phyloP scores from a whole-genome alignment of 352 stramenopile species.

The Elongisporangium undulatum region DNA sequence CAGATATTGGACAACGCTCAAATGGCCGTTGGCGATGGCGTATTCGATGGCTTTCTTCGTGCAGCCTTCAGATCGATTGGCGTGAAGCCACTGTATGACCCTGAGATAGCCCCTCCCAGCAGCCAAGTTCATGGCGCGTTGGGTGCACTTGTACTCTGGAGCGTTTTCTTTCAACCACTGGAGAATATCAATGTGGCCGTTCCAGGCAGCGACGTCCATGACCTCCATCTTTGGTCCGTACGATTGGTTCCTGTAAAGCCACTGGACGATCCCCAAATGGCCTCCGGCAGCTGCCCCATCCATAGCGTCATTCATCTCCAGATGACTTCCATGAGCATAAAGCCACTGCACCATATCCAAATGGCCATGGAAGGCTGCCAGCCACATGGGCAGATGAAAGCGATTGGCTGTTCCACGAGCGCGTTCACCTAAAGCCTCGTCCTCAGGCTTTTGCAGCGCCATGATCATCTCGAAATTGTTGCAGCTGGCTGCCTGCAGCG shows the following conservation, averaged over 20 bases:
- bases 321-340: too few species aligned
- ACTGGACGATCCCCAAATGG: conserved; percentile 41
- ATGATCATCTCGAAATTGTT: too few species aligned
- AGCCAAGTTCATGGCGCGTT: conserved; percentile 37
- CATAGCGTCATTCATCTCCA: too few species aligned
- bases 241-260: conserved; percentile 27
- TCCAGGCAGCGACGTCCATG: conserved; percentile 37
- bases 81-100: conserved; percentile 42
- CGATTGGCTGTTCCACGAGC: too few species aligned
- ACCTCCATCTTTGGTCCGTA: conserved; percentile 39
- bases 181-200: conserved; percentile 52
- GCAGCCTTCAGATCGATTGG: conserved; percentile 30
- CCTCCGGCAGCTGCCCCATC: conserved; percentile 7
- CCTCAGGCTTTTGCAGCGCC: too few species aligned
- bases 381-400: too few species aligned
- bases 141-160: conserved; percentile 31
- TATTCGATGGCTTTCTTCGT: conserved; percentile 50
- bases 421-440: too few species aligned
- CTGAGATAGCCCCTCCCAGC: conserved; percentile 27
- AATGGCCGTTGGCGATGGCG: conserved; percentile 43
- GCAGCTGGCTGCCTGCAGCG: too few species aligned
- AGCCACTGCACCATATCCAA: too few species aligned
- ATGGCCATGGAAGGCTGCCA: too few species aligned
- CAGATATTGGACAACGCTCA: conserved; percentile 32
- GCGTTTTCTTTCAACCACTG: conserved; percentile 43